Base-by-base conservation (phyloP, 192 early-diverging fungal species). In the Geranomyces variabilis region DNA sequence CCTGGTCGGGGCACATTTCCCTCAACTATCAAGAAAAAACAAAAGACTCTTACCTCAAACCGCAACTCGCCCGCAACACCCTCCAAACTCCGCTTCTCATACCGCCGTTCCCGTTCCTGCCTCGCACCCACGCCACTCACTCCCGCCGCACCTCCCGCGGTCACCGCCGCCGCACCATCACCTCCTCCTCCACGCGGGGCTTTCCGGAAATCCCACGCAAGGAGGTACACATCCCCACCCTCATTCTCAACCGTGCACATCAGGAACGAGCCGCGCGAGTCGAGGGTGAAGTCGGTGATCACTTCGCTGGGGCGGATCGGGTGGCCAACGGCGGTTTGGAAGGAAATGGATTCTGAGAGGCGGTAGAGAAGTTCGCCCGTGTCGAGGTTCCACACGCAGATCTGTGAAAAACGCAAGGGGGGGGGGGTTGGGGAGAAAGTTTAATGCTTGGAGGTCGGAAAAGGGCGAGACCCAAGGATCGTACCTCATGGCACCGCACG, bases 271-370 rank as follows among this genome's bases (percentile, higher is more conserved):
- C 77, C 77, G 22, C 67, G 43, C 24, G 71, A 13, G 30, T 78
- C 77, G 12, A 78, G 26, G 12, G 71, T 78, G 49, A 78, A 76
- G 36, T 78, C 77, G 28, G 77, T 78, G 33, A 78, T 78, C 13
- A 78, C 77, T 43, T 76, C 75, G 55, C 21, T 66, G 4, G 75
- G 69, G 26, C 55, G 51, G 47, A 63, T 62, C 26, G 67, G 66
- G 12, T 22, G 34, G 13, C 77, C 77, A 19, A 44, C 41, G 10
- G 48, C 31, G n/a, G 41, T 21, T 14, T 70, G 77, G 58, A 76
- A 55, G 21, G 62, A 36, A 30, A 31, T 28, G 22, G 63, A 49
- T 62, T 78, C 77, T 9, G 66, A 70, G 34, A 78, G 69, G 6
- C 77, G 66, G 63, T 78, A 78, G 4, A 78, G 69, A 14, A 78